Evolutionary conservation across 371 early-diverging fungal genomes (phyloP).

Genomic region (Conidiobolus incongruus): DNA sequence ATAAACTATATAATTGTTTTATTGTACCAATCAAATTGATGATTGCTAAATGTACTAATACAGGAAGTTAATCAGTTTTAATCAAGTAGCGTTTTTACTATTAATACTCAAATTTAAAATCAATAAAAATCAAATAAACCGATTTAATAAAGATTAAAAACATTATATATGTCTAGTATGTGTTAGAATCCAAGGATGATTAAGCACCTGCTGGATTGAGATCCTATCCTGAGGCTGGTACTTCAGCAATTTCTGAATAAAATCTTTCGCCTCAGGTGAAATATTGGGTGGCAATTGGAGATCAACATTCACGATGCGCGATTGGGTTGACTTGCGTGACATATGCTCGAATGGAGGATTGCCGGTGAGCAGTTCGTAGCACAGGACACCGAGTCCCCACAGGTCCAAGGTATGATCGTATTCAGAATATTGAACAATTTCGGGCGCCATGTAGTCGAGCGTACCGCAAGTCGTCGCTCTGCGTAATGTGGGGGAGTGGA

Average conservation of each 20-base stretch:
- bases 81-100: too few relatives aligned
- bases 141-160: too few relatives aligned
- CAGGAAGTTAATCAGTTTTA: too few relatives aligned
- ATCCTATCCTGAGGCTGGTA: constrained; percentile 63
- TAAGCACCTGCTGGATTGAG: constrained; percentile 40
- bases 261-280: constrained; percentile 36
- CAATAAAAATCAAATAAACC: too few relatives aligned
- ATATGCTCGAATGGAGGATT: constrained; percentile 73
- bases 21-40: too few relatives aligned
- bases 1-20: too few relatives aligned
- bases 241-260: constrained; percentile 27
- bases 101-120: too few relatives aligned
- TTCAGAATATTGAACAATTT: constrained; percentile 77
- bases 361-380: constrained; percentile 92
- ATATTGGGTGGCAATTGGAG: constrained; percentile 60
- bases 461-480: constrained; percentile 93
- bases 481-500: too few relatives aligned
- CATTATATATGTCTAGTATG: too few relatives aligned
- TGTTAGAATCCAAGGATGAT: constrained; percentile 9
- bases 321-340: constrained; percentile 47
- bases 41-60: too few relatives aligned
- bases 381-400: constrained; percentile 96
- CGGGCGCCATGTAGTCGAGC: constrained; percentile 89
- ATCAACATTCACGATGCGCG: constrained; percentile 66
- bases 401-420: constrained; percentile 82